phyloP scores from a whole-genome alignment of 768 basidiomycete species.

The Leccinum broughii region DNA sequence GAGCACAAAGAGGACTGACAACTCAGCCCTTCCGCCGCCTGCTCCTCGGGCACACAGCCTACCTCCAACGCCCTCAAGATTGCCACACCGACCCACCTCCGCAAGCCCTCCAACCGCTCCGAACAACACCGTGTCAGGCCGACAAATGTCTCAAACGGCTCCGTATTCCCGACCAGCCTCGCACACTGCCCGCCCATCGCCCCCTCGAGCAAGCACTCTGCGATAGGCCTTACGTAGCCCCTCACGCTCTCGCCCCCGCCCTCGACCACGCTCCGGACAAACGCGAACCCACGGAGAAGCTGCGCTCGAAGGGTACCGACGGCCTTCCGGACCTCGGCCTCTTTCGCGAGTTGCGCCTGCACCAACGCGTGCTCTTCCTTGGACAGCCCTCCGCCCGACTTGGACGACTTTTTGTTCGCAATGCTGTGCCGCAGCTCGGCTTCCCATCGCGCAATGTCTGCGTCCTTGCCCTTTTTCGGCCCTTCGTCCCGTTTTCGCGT shows the following conservation, averaged over 20 bases:
- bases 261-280: slow-evolving; percentile 62
- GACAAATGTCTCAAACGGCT: slow-evolving; percentile 72
- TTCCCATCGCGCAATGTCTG: slow-evolving; percentile 90
- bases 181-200: slow-evolving; percentile 55
- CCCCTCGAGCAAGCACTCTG: slow-evolving; percentile 62
- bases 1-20: slow-evolving; percentile 2
- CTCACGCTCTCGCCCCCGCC: slow-evolving; percentile 47
- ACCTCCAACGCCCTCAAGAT: slow-evolving; percentile 74
- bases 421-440: slow-evolving; percentile 86
- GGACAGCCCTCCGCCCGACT: slow-evolving; percentile 49
- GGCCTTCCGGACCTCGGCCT: slow-evolving; percentile 61
- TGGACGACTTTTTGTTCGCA: slow-evolving; percentile 66
- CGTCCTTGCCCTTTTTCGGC: slow-evolving; percentile 77
- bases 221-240: slow-evolving; percentile 56
- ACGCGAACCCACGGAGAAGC: slow-evolving; percentile 67
- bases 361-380: slow-evolving; percentile 88
- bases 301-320: slow-evolving; percentile 55
- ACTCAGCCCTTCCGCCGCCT: slow-evolving; percentile 69
- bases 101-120: slow-evolving; percentile 65
- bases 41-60: slow-evolving; percentile 66
- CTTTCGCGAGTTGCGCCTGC: slow-evolving; percentile 79
- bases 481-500: slow-evolving; percentile 52
- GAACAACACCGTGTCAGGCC: slow-evolving; percentile 70
- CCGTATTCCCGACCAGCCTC: slow-evolving; percentile 51
- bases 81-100: slow-evolving; percentile 79